These are phyloP conservation scores for Cercospora beticola DNA, from an alignment of 2,329 filamentous ascomycete species.

Conservation along the genomic window DNA sequence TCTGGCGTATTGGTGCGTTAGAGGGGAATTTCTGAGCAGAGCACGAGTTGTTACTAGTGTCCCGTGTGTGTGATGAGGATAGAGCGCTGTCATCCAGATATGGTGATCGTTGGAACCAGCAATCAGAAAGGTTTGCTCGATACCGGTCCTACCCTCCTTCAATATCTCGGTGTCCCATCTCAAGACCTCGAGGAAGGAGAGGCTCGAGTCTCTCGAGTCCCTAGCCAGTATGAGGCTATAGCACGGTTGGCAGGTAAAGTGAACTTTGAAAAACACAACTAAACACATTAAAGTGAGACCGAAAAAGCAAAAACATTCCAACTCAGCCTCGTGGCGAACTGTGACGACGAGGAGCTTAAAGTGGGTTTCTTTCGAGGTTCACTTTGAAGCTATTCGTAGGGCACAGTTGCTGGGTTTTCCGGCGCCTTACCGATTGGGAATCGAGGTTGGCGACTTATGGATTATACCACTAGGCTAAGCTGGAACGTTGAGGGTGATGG, in stretches of 20 bases:
- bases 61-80: background rate
- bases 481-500: background rate
- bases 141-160: background rate
- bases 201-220: background rate
- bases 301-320: background rate
- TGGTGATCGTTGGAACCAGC: background rate
- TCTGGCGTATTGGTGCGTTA: background rate
- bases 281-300: background rate
- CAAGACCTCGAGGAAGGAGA: background rate
- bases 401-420: background rate
- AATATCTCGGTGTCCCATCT: no score
- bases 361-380: background rate
- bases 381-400: background rate
- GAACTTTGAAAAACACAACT: background rate
- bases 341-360: background rate
- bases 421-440: background rate
- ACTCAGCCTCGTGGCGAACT: background rate
- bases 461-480: background rate
- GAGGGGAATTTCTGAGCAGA: background rate
- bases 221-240: background rate
- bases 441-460: background rate
- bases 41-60: background rate
- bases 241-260: background rate
- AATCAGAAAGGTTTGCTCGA: background rate
- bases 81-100: background rate